Evolutionary conservation across 2,329 filamentous ascomycete genomes (phyloP).

Genomic region (Botrytis sinoallii): DNA sequence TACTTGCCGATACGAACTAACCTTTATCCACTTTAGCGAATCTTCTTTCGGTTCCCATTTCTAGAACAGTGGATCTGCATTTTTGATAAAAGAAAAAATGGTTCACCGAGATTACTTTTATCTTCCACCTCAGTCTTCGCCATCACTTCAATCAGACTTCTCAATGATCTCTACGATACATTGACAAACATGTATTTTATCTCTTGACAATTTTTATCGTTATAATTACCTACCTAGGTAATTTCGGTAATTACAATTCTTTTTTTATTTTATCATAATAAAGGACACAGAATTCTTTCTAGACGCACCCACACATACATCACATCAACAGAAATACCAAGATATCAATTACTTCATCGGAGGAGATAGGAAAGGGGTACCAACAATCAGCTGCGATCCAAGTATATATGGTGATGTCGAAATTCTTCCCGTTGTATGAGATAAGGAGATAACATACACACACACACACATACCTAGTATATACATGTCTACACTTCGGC

Average conservation of each 20-base stretch:
- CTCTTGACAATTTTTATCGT: not conserved
- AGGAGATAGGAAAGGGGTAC: not conserved
- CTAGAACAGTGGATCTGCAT: not conserved
- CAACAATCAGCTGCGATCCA: not conserved
- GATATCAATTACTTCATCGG: not conserved
- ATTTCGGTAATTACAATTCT: not conserved
- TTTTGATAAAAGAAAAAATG: not conserved
- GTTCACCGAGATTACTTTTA: not conserved
- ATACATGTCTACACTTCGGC: not conserved
- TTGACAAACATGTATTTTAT: not conserved
- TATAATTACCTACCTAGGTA: not conserved
- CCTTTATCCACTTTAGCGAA: constrained; percentile 12
- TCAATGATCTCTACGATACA: too few relatives aligned
- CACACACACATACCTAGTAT: not conserved
- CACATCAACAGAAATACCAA: not conserved
- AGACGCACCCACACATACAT: not conserved
- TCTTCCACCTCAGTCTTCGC: not conserved
- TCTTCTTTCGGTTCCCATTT: not conserved
- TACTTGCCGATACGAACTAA: constrained; percentile 11
- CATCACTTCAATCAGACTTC: not conserved
- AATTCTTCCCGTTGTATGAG: not conserved
- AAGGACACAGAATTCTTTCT: not conserved
- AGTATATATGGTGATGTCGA: not conserved
- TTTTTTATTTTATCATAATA: not conserved
- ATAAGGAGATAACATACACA: not conserved